These are phyloP conservation scores for Erigeron philadelphicus DNA, from an alignment of 140 eudicot genomes.

Conservation along the genomic window DNA sequence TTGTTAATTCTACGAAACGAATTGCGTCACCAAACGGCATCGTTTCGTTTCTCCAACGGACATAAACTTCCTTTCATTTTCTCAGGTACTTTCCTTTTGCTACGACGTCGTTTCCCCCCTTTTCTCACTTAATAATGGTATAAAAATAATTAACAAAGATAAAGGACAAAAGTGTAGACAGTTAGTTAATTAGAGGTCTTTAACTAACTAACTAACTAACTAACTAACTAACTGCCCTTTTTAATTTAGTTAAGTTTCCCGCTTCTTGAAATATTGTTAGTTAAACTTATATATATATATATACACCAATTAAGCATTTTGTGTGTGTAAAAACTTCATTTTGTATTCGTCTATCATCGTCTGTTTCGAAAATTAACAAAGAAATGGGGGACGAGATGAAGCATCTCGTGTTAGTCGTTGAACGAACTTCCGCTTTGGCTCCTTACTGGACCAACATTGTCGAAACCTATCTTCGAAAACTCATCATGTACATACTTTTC, in stretches of 20 bases:
- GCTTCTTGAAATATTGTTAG: no score
- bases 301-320: neutral
- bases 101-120: conserved; percentile 29
- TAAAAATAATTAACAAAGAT: no score
- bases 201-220: no score
- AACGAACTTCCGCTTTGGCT: conserved; percentile 61
- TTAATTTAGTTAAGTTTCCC: no score
- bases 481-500: conserved; percentile 37
- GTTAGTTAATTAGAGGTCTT: no score
- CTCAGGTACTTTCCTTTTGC: conserved; percentile 27
- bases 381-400: conserved; percentile 31
- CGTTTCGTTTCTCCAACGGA: conserved; percentile 28
- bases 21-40: conserved; percentile 32
- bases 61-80: conserved; percentile 16
- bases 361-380: neutral
- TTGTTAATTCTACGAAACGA: conserved; percentile 13
- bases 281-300: neutral
- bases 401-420: conserved; percentile 64
- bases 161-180: no score
- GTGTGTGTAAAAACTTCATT: neutral
- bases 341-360: neutral
- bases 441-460: conserved; percentile 53
- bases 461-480: conserved; percentile 46
- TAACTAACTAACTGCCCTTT: no score
- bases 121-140: no score